Base-by-base conservation (phyloP, 805 yeast species). In the Schwanniomyces polymorphus region DNA sequence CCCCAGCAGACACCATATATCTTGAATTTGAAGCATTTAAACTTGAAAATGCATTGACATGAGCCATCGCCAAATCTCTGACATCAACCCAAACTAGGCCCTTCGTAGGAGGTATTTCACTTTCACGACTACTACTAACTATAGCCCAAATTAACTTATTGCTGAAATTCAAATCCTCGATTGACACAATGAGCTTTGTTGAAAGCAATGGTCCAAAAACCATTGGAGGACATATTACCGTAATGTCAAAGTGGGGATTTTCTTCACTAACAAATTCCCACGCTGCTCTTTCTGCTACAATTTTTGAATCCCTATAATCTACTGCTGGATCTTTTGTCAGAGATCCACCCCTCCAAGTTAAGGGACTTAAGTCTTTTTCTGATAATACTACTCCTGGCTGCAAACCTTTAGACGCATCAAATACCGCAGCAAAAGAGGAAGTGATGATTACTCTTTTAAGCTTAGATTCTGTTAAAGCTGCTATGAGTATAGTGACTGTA, bases 61-160 rank as follows among this genome's bases (percentile, higher is more conserved):
- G 88, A 8, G 84, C 81, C 45, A 58, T 59, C 4, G 88, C 86
- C 28, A 80, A 84, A 56, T 85, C 88, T 56, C 86, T 72, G 5
- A 83, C 87, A 60, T 83, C 86, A 27, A 78, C 45, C 48, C 51
- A 43, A 27, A 46, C 26, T 28, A 43, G 33, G 17, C 52, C 45
- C 41, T 51, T 55, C 53, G 51, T 57, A 50, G 38, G 60, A 47
- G 29, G 58, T 47, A 47, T 56, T 50, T 44, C 52, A 47, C 41
- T 49, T 2, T 28, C 7, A 12, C 7, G 5, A 11, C 18, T 27
- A 14, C 11, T 17, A 7, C 29, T 53, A 14, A 52, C 54, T 40
- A 55, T 58, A 31, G 46, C 47, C 17, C 49, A 60, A 39, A 48
- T 53, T n/a, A 60, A 60, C 39, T 53, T 60, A 10, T 41, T 44